These are phyloP conservation scores for Colletotrichum sp. DNA, from an alignment of 2,329 filamentous ascomycete genomes.

Conservation along the genomic window DNA sequence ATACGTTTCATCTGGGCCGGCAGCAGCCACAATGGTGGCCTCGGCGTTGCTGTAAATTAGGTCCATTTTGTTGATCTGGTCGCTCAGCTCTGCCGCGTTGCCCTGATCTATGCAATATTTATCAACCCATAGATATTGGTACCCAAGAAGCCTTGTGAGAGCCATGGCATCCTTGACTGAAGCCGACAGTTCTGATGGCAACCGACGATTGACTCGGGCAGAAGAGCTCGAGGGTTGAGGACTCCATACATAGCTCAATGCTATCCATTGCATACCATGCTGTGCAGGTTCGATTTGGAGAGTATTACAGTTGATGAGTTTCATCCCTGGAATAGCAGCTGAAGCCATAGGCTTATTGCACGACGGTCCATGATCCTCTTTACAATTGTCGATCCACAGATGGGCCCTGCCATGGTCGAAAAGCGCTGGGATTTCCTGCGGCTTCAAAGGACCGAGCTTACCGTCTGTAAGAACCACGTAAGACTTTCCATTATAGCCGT, in stretches of 20 bases:
- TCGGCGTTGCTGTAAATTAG: neutral
- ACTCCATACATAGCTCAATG: neutral
- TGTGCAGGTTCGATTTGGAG: neutral
- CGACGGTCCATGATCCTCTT: neutral
- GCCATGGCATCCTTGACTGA: neutral
- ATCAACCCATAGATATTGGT: neutral
- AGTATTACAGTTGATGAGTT: neutral
- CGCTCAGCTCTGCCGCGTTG: neutral
- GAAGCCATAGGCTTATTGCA: neutral
- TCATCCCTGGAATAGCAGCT: neutral
- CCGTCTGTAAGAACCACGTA: neutral
- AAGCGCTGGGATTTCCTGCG: neutral
- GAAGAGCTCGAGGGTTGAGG: neutral
- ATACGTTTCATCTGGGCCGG: neutral
- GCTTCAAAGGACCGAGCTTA: neutral
- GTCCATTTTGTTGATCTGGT: neutral
- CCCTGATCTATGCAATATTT: neutral
- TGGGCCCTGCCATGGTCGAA: neutral
- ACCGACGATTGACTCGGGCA: neutral
- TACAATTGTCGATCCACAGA: neutral
- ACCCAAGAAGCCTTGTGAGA: neutral
- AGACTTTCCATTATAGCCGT: neutral
- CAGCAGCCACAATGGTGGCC: neutral
- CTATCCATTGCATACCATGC: neutral
- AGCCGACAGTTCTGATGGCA: neutral